These are phyloP conservation scores for Nicotiana benthamiana DNA, from an alignment of 257 asterid species.

Conservation along the genomic window DNA sequence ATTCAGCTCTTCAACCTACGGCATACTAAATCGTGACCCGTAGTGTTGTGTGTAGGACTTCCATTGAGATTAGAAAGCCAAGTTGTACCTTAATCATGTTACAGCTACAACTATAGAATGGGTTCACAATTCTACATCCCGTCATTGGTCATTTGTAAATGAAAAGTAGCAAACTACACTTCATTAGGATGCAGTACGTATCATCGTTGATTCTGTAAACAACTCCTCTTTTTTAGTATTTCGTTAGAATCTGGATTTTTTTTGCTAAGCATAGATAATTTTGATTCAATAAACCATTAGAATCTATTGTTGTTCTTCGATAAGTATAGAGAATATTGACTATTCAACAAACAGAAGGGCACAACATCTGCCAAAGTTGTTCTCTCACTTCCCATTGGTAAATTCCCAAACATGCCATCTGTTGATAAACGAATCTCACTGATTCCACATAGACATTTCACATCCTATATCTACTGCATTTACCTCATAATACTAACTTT, in stretches of 20 bases:
- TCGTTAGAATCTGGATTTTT: not conserved
- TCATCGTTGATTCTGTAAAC: not conserved
- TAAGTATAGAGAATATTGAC: not conserved
- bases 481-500: not conserved
- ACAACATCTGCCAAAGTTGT: not conserved
- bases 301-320: not conserved
- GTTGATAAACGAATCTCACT: not conserved
- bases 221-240: not conserved
- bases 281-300: not conserved
- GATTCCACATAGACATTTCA: not conserved
- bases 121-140: not conserved
- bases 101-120: not conserved
- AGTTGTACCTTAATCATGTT: not conserved
- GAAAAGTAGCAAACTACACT: not conserved
- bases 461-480: not conserved
- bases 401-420: not conserved
- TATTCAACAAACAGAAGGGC: not conserved
- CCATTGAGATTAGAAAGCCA: not conserved
- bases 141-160: not conserved
- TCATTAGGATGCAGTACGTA: not conserved
- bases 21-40: not conserved
- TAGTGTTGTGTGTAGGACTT: not conserved
- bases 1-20: not conserved
- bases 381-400: not conserved
- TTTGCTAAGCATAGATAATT: not conserved